Base-by-base conservation (phyloP, 129 eudicot species). In the Pittosporum tobira region DNA sequence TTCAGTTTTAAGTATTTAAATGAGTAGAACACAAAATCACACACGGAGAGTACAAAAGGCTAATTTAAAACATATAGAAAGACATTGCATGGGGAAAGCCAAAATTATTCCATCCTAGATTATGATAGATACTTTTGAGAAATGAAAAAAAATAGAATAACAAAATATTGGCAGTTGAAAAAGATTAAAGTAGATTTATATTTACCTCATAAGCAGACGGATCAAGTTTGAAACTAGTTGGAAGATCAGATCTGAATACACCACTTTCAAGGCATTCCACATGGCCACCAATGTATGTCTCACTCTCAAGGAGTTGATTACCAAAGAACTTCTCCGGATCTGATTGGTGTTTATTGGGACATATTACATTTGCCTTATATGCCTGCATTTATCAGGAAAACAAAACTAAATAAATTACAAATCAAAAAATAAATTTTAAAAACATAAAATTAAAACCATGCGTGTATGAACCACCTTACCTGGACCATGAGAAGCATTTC, bases 401-500 rank as follows among this genome's bases (percentile, higher is more conserved):
- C 28, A 27, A 63, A 63, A n/a, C 1, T 18, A 22, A 48, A 38
- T 20, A 28, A 48, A 53, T 6, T 29, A 49, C 16, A 30, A 26
- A 48, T 34, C 5, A 5, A 52, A 10, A 31, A 6, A 25, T 25
- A 20, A 25, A 10, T 25, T 11, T 16, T 20, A 26, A 53, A 53
- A 53, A 27, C 14, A 53, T 24, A 2, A 53, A 27, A n/a, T 26
- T 13, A 34, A 34, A 61, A 23, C 2, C 13, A 37, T 23, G 52
- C 23, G 16, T 37, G 51, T 48, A n/a, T 46, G 8, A 67, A 57
- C 8, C 48, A 77, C 87, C 8, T n/a, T 31, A 87, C 99, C 96
- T 93, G 86, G 16, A 93, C 99, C 99, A 93, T 87, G 61, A 93
- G 90, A 76, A 93, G 99, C 99, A 93, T 81, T 77, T 93, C 99